Evolutionary conservation across 2,329 filamentous ascomycete species (phyloP).

Genomic region (Aureobasidium zeae): DNA sequence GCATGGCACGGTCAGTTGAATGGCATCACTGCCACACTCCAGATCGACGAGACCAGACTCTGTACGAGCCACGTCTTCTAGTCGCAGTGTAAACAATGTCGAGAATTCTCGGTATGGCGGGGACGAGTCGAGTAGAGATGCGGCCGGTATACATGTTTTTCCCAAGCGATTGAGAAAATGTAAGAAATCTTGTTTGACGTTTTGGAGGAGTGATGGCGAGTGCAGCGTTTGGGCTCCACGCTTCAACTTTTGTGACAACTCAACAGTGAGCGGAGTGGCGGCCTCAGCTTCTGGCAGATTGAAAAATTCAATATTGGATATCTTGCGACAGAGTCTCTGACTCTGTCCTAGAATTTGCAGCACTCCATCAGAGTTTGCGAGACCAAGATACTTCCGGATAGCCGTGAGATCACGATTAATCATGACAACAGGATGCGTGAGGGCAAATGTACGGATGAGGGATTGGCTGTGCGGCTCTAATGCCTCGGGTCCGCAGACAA

Average conservation of each 20-base stretch:
- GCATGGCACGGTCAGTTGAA: background rate
- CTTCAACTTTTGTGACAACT: background rate
- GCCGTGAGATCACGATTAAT: conserved; percentile 56
- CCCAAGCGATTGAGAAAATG: background rate
- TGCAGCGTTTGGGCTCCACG: background rate
- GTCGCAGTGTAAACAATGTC: background rate
- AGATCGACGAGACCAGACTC: background rate
- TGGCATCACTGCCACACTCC: conserved; percentile 2
- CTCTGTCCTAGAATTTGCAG: conserved; percentile 50
- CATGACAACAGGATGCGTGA: conserved; percentile 61
- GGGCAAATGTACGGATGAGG: conserved; percentile 52
- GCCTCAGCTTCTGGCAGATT: conserved; percentile 51
- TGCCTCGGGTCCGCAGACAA: conserved; percentile 62
- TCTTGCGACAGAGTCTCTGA: conserved; percentile 51
- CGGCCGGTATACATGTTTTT: background rate
- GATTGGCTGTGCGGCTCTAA: conserved; percentile 55
- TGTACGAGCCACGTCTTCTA: background rate
- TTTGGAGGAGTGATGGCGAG: background rate
- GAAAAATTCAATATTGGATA: conserved; percentile 68
- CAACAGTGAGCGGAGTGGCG: background rate
- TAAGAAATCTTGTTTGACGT: conserved; percentile 9
- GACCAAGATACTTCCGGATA: conserved; percentile 52
- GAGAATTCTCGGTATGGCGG: background rate
- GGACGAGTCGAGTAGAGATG: background rate
- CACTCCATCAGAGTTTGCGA: conserved; percentile 47